Evolutionary conservation across 1,284 basidiomycete species (phyloP), one percentile per base, ranked within the genome.

Genomic region (Cutaneotrichosporon curvatum): DNA sequence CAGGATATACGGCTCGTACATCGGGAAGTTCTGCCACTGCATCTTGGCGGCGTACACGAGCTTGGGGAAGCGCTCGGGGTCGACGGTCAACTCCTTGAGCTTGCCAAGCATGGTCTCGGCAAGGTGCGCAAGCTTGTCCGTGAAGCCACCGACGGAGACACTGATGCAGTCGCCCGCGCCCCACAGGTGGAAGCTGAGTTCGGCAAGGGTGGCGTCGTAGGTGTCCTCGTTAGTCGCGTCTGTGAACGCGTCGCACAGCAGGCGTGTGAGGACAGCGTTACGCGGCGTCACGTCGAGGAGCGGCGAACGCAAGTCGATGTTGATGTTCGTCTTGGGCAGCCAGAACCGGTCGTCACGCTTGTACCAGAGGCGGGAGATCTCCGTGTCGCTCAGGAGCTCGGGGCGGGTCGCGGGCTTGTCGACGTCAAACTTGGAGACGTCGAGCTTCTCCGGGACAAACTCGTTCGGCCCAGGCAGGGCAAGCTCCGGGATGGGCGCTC

Each of bases 261-360:
- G 74, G 44, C 66, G 57, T 4, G 62, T 61, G 4, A 70, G 58
- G 16, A 70, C 70, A 11, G 64, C 55, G 45, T 67, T 69, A 9
- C 69, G 62, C 2, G 71, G 69, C 0, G 70, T 69, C 22, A 59
- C 59, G 23, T 72, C 60, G 12, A 73, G 57, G 6, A 73, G 45
- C 8, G 72, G 70, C n/a, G 66, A 65, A 34, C 62, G 58, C 22
- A 72, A 55, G 21, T 61, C 54, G 42, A 70, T 45, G 50, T 68
- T 63, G 15, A 72, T 59, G 47, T 68, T 70, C 21, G 87, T 87
- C 63, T 87, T 87, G 0, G 92, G 92, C 5, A 92, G 81, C 85
- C 88, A 94, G 75, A 92, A 96, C 51, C 78, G 80, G 69, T 97
- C 91, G 65, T 97, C 92, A 64, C 90, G 90, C 76, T 97, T 97